Evolutionary conservation across 2,329 filamentous ascomycete genomes (phyloP).

Genomic region (Trichoderma breve): DNA sequence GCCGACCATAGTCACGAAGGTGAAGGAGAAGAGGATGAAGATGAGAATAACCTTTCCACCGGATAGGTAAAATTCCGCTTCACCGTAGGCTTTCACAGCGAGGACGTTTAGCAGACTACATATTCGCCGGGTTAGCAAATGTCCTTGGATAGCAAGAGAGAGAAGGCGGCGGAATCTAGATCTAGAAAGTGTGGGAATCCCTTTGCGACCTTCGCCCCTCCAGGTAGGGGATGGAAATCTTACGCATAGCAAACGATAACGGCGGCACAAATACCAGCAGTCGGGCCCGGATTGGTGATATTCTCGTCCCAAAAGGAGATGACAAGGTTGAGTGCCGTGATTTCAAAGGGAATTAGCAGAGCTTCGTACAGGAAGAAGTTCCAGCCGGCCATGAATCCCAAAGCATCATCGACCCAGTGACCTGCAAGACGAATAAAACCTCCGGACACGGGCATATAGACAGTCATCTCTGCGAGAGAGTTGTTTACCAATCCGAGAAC

Average conservation of each 20-base stretch:
- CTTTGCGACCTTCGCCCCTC: not conserved
- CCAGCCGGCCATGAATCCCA: conserved; percentile 53
- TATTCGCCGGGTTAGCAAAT: conserved; percentile 34
- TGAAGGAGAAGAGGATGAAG: conserved; percentile 66
- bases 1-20: conserved; percentile 77
- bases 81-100: conserved; percentile 64
- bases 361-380: conserved; percentile 48
- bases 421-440: conserved; percentile 64
- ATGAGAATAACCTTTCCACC: conserved; percentile 65
- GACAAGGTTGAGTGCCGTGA: conserved; percentile 43
- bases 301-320: conserved; percentile 41
- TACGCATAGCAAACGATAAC: conserved; percentile 58
- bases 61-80: conserved; percentile 69
- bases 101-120: conserved; percentile 57
- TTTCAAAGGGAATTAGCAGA: conserved; percentile 44
- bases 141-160: conserved; percentile 14
- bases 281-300: conserved; percentile 62
- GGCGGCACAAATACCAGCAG: conserved; percentile 58
- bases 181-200: not conserved
- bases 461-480: conserved; percentile 62
- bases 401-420: conserved; percentile 64
- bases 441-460: conserved; percentile 60
- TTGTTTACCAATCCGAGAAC: conserved; percentile 63
- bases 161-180: not conserved
- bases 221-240: conserved; percentile 29